Evolutionary conservation across 768 basidiomycete species (phyloP), one percentile per base, ranked within the genome.

Genomic region (Myochromella boudieri): DNA sequence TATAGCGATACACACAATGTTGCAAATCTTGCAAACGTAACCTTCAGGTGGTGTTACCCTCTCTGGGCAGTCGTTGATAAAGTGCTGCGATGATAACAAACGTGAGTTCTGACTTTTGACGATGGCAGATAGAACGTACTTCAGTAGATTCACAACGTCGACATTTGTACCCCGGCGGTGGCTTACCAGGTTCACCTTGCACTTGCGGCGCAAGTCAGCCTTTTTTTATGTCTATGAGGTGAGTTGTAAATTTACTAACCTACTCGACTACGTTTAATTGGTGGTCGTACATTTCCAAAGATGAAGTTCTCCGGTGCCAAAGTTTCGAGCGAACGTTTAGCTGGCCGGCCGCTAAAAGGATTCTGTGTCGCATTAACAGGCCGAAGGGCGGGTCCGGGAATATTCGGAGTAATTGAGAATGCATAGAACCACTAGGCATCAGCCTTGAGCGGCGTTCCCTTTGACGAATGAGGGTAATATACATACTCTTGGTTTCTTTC

Each of bases 371-470:
- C 66, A 58, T 91, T 90, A 1, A 75, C 58, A 12, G 89, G 87
- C 4, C 59, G 73, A 6, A 70, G 60, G 12, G 68, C 64, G 9
- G 61, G 65, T 20, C 64, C 55, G 4, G 71, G 57, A 18, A 69
- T 63, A 34, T 74, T 71, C 2, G 91, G 82, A 0, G 80, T 67
- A 42, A 99, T 88, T 20, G 81, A 84, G 66, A 97, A 98, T 2
- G 97, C 97, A 68, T 99, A 99, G 69, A 97, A 97, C 87, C 92
- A 97, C 95, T 97, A 55, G 28, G 52, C 53, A 31, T 46, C 46
- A 37, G 7, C n/a, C n/a, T 36, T 39, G 31, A 53, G 14, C 41
- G 22, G 37, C 27, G 48, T 33, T 12, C 3, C 48, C 4, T 42
- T 18, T 22, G 18, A 33, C 20, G 21, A 33, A 44, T 37, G 39